Evolutionary conservation across 192 early-diverging fungal genomes (phyloP), one percentile per base, ranked within the genome.

Genomic region (Coemansia sp.): DNA sequence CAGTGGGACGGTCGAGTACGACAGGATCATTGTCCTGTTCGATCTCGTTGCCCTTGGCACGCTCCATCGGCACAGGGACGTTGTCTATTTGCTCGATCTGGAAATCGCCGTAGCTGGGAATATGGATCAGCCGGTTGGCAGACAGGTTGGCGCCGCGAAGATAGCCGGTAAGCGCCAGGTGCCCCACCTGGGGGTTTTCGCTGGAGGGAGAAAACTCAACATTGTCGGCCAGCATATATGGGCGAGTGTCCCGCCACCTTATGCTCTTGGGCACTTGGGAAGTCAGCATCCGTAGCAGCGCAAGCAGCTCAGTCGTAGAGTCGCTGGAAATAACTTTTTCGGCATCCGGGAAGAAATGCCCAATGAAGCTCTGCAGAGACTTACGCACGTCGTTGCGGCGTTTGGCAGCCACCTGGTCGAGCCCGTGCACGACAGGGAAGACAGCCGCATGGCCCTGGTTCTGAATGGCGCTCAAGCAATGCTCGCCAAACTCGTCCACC

Each of bases 61-160:
- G 59, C 58, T 80, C 74, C 30, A 49, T 31, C 7, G 58, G 55
- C n/a, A 62, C 57, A 0, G 67, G 64, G 16, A 71, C 61, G n/a
- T 58, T 30, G 41, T 49, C 53, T 20, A 90, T 82, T 64, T 85
- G 74, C 36, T 86, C 78, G 44, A 98, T 77, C 74, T 98, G 96
- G 77, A 88, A 98, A 67, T 98, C 94, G 32, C 96, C 96, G 81
- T 82, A 91, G 52, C 89, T 87, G 36, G 92, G 93, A 36, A 98
- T 79, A 71, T 97, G 93, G 3, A 98, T 75, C 30, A 97, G 80
- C 2, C 93, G 86, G 64, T 97, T 95, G 50, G 94, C 94, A 30
- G 88, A 89, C 43, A 99, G 83, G 23, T 84, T 83, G 20, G 79
- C 81, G 3, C 96, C 94, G 40, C 96, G 80, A 37, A 93, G 77